These are phyloP conservation scores for Vaccinium myrtillus DNA, from an alignment of 148 eudicot genomes.

Conservation along the genomic window DNA sequence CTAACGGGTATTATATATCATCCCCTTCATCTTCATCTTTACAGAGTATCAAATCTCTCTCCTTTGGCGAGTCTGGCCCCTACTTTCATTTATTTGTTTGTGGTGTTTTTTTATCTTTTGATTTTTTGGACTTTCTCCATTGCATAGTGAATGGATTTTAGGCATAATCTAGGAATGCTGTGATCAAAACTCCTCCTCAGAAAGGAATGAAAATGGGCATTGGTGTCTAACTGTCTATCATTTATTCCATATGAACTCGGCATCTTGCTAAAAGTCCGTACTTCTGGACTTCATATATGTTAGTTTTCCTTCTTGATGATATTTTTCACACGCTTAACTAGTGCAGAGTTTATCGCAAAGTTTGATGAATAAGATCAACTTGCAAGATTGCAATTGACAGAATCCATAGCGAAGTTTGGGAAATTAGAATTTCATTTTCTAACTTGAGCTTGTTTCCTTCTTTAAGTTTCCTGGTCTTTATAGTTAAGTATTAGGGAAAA, in stretches of 20 bases:
- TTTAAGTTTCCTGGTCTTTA: background rate
- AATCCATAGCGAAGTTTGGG: background rate
- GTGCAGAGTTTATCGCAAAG: background rate
- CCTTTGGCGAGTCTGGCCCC: background rate
- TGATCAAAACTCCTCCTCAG: background rate
- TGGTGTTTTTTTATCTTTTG: background rate
- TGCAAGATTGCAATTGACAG: background rate
- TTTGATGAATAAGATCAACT: background rate
- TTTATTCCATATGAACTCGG: background rate
- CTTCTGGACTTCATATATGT: background rate
- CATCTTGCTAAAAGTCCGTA: background rate
- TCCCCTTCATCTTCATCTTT: background rate
- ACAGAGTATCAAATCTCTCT: background rate
- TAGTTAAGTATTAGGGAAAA: background rate
- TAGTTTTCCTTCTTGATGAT: background rate
- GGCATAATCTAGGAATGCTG: background rate
- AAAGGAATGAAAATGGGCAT: background rate
- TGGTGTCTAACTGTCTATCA: background rate
- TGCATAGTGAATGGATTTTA: background rate
- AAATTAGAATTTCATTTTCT: background rate
- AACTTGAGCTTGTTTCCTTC: background rate
- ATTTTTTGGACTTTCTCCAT: background rate
- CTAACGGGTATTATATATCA: conserved; percentile 53
- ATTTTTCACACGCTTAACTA: background rate
- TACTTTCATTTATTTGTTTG: background rate